These are phyloP conservation scores for Geoglossum glabrum DNA, from an alignment of 495 filamentous ascomycete species.

Conservation along the genomic window DNA sequence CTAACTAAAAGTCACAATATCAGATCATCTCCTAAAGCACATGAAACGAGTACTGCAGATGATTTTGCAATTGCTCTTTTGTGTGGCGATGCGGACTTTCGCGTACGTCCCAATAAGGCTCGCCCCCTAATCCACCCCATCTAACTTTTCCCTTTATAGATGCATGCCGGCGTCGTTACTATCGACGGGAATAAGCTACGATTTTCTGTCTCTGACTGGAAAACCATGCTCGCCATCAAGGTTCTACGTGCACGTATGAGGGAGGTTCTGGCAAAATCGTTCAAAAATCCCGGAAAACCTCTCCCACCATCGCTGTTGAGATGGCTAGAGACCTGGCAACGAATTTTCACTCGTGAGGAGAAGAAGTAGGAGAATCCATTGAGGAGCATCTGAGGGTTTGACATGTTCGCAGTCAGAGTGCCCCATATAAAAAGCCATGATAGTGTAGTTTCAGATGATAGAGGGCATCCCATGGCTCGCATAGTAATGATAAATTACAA, in stretches of 20 bases:
- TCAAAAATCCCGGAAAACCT: conserved; percentile 49
- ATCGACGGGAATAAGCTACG: conserved; percentile 73
- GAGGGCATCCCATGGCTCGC: not conserved
- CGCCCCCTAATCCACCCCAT: not conserved
- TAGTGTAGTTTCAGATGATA: not conserved
- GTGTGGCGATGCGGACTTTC: conserved; percentile 71
- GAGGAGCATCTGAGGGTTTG: not conserved
- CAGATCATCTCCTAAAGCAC: conserved; percentile 49
- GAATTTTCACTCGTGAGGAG: conserved; percentile 10
- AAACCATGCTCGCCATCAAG: conserved; percentile 70
- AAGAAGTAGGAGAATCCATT: not conserved
- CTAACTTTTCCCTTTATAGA: conserved; percentile 19
- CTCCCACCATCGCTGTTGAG: conserved; percentile 44
- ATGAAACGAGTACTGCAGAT: conserved; percentile 68
- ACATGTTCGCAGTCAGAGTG: not conserved
- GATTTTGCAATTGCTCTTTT: conserved; percentile 65
- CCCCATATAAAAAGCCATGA: not conserved
- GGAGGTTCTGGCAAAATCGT: conserved; percentile 48
- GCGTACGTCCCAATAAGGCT: conserved; percentile 22
- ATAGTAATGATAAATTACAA: not conserved
- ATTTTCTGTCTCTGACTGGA: conserved; percentile 81
- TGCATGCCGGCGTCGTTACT: conserved; percentile 69
- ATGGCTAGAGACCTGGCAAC: conserved; percentile 54
- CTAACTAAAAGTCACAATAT: conserved; percentile 15
- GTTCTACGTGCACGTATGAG: conserved; percentile 43